phyloP scores from a whole-genome alignment of 2,329 filamentous ascomycete species.

The Neonectria neomacrospora region DNA sequence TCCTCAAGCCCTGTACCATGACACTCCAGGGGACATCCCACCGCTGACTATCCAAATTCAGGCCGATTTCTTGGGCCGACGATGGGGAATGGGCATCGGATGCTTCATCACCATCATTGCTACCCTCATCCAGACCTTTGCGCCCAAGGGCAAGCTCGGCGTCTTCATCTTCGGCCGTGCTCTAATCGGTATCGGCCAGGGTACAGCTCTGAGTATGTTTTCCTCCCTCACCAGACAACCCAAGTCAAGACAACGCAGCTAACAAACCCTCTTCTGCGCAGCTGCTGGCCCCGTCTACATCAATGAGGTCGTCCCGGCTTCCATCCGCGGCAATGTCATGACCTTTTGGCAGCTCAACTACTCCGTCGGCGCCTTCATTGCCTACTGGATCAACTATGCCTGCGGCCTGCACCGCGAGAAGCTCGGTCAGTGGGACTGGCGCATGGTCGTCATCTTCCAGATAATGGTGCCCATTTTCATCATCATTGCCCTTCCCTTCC shows the following conservation, averaged over 20 bases:
- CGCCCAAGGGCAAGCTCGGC: conserved; percentile 69
- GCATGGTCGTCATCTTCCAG: conserved; percentile 78
- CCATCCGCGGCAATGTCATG: conserved; percentile 74
- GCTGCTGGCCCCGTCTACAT: conserved; percentile 78
- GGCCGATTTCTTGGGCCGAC: conserved; percentile 70
- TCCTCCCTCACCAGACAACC: background rate
- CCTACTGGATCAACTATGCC: conserved; percentile 69
- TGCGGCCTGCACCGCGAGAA: conserved; percentile 63
- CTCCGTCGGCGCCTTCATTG: conserved; percentile 67
- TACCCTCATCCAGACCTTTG: conserved; percentile 75
- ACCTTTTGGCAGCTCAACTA: conserved; percentile 76
- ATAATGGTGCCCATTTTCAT: conserved; percentile 73
- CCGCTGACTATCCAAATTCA: conserved; percentile 36
- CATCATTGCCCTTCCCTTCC: conserved; percentile 69
- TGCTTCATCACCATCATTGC: conserved; percentile 73
- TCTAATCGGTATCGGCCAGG: conserved; percentile 76
- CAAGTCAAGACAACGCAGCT: background rate
- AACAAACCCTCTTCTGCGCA: conserved; percentile 40
- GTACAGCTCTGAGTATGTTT: conserved; percentile 66
- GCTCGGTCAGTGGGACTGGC: conserved; percentile 79
- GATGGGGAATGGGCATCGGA: conserved; percentile 72
- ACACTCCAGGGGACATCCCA: background rate
- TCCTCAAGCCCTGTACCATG: background rate
- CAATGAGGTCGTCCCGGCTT: conserved; percentile 71
- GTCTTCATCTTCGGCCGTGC: conserved; percentile 76